These are phyloP conservation scores for Musa beccarii DNA, from an alignment of 176 grass and related monocot genomes.

Conservation along the genomic window DNA sequence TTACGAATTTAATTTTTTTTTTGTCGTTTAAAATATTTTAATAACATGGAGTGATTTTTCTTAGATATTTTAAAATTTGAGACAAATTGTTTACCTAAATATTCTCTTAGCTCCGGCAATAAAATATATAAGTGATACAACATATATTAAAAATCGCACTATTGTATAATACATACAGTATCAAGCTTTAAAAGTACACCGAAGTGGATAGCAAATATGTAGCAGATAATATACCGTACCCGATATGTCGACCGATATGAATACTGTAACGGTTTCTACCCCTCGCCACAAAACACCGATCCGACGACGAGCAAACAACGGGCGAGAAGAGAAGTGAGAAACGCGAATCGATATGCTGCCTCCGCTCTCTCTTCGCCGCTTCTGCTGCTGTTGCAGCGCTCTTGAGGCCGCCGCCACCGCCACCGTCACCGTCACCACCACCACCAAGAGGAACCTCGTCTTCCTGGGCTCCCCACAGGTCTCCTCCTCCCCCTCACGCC, in stretches of 20 bases:
- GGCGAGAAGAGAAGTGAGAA: background rate
- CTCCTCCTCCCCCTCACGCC: background rate
- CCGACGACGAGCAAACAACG: background rate
- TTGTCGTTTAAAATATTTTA: too few relatives aligned
- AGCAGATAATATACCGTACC: too few relatives aligned
- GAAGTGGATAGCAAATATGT: too few relatives aligned
- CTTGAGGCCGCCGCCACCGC: background rate
- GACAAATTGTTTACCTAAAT: too few relatives aligned
- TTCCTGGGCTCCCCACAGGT: constrained; percentile 26
- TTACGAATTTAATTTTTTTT: too few relatives aligned
- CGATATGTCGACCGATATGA: background rate
- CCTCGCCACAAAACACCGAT: background rate
- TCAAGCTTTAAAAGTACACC: too few relatives aligned
- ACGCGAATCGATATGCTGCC: background rate
- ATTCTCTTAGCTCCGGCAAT: too few relatives aligned
- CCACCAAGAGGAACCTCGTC: constrained; percentile 14
- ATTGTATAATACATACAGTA: too few relatives aligned
- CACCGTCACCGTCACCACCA: background rate
- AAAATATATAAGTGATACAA: too few relatives aligned
- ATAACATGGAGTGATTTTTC: too few relatives aligned
- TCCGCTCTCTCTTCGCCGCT: constrained; percentile 8
- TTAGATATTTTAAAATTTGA: too few relatives aligned
- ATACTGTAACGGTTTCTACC: background rate
- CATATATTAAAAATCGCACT: too few relatives aligned
- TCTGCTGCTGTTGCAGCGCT: background rate